phyloP scores from a whole-genome alignment of 139 green algal species.

The Coelastrella sp. region DNA sequence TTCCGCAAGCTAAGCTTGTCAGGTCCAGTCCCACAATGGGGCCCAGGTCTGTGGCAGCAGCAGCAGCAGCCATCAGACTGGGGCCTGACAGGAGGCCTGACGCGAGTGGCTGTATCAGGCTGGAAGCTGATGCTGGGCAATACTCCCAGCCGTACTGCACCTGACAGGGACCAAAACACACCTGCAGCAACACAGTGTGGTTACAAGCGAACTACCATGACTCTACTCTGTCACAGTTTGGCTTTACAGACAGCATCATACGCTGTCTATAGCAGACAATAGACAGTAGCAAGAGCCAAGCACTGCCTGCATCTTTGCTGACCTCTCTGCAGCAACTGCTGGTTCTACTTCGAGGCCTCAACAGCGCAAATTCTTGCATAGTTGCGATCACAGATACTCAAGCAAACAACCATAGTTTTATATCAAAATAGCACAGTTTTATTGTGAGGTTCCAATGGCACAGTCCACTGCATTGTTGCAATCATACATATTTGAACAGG shows the following conservation, averaged over 20 bases:
- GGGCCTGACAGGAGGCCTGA: neutral
- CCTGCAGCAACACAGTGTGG: neutral
- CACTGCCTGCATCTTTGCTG: no score
- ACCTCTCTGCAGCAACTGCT: no score
- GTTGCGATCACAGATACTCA: no score
- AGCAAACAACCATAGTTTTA: neutral
- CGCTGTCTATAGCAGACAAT: no score
- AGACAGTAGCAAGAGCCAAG: no score
- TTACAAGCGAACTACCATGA: neutral
- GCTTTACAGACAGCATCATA: no score
- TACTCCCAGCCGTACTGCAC: slow-evolving; percentile 34
- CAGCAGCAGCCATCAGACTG: slow-evolving; percentile 27
- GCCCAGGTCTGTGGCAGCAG: neutral
- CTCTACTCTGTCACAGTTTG: neutral
- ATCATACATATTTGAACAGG: neutral
- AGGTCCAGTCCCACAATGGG: slow-evolving; percentile 20
- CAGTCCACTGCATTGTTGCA: neutral
- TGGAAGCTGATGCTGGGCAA: slow-evolving; percentile 5
- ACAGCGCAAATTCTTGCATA: no score
- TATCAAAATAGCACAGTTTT: neutral
- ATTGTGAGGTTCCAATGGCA: neutral
- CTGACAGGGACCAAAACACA: slow-evolving; percentile 33
- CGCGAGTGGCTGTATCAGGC: slow-evolving; percentile 7
- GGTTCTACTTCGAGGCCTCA: no score
- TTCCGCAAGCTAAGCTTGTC: neutral